Evolutionary conservation across 352 stramenopile genomes (phyloP).

Genomic region (Halophytophthora batemanensis): DNA sequence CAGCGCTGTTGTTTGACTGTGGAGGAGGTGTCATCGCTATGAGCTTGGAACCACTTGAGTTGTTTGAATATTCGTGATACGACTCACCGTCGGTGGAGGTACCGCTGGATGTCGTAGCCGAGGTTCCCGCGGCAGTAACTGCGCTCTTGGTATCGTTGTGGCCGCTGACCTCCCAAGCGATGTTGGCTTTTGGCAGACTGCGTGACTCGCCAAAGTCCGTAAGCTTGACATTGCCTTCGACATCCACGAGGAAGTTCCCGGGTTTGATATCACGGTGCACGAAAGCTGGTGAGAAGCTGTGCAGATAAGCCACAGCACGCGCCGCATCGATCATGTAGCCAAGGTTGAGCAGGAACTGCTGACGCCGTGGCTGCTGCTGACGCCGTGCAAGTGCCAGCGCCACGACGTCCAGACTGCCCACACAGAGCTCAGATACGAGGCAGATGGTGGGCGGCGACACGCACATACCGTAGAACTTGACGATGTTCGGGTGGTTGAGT

Average conservation of each 20-base stretch:
- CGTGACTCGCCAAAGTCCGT: conserved; percentile 55
- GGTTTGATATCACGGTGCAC: conserved; percentile 62
- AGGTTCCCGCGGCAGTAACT: conserved; percentile 9
- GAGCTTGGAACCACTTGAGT: neutral
- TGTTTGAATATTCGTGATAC: conserved; percentile 31
- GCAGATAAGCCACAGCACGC: conserved; percentile 49
- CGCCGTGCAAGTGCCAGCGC: conserved; percentile 14
- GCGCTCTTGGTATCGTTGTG: conserved; percentile 22
- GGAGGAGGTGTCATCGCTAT: conserved; percentile 13
- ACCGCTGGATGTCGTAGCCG: conserved; percentile 13
- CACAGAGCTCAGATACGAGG: conserved; percentile 53
- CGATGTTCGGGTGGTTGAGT: conserved; percentile 56
- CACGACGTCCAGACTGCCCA: conserved; percentile 49
- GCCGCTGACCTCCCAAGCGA: conserved; percentile 33
- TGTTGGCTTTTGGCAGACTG: conserved; percentile 35
- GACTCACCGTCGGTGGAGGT: conserved; percentile 22
- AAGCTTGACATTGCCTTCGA: conserved; percentile 41
- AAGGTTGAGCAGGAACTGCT: conserved; percentile 54
- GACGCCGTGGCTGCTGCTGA: conserved; percentile 22
- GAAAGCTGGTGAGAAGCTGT: conserved; percentile 56
- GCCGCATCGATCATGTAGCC: conserved; percentile 62
- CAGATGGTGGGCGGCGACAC: conserved; percentile 61
- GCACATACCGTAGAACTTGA: conserved; percentile 57
- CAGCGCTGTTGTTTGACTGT: conserved; percentile 3
- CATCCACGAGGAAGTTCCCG: conserved; percentile 47